Evolutionary conservation across 345 rosid species (phyloP).

Genomic region (Boechera stricta): DNA sequence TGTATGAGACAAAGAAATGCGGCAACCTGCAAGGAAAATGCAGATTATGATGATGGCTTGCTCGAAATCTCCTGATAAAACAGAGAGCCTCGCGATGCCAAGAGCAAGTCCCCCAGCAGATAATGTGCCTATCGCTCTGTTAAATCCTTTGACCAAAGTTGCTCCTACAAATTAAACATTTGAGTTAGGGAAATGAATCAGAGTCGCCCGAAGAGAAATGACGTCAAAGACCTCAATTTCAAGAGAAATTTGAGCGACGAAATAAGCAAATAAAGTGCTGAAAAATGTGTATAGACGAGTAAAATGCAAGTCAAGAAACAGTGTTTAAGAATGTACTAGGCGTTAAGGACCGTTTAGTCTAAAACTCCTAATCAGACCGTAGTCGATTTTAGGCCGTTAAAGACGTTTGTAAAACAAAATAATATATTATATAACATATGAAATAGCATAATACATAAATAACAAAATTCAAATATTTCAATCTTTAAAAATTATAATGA

Average conservation of each 20-base stretch:
- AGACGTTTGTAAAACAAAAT: too few relatives aligned
- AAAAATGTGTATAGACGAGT: too few relatives aligned
- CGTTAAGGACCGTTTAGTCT: too few relatives aligned
- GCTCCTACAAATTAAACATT: constrained; percentile 55
- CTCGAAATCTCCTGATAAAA: constrained; percentile 51
- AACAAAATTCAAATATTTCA: too few relatives aligned
- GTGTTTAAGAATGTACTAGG: too few relatives aligned
- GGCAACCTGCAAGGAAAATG: constrained; percentile 63
- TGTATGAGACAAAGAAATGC: constrained; percentile 32
- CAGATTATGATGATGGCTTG: constrained; percentile 59
- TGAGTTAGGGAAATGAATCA: neutral
- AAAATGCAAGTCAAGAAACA: too few relatives aligned
- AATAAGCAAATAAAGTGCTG: too few relatives aligned
- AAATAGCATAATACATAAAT: too few relatives aligned
- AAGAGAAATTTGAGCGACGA: neutral
- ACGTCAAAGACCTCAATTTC: neutral
- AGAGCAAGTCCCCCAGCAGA: constrained; percentile 82
- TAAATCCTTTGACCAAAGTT: constrained; percentile 85
- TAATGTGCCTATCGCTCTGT: constrained; percentile 82
- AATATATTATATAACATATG: too few relatives aligned
- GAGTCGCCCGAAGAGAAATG: neutral
- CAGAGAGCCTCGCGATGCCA: constrained; percentile 70
- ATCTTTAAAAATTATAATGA: too few relatives aligned
- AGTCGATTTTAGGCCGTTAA: too few relatives aligned
- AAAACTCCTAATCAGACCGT: too few relatives aligned